Percentiles rank a stretch among this genome's conserved stretches.
These are phyloP conservation scores for Huntiella abstrusa DNA, from an alignment of 2,329 filamentous ascomycete genomes.

Conservation along the genomic window DNA sequence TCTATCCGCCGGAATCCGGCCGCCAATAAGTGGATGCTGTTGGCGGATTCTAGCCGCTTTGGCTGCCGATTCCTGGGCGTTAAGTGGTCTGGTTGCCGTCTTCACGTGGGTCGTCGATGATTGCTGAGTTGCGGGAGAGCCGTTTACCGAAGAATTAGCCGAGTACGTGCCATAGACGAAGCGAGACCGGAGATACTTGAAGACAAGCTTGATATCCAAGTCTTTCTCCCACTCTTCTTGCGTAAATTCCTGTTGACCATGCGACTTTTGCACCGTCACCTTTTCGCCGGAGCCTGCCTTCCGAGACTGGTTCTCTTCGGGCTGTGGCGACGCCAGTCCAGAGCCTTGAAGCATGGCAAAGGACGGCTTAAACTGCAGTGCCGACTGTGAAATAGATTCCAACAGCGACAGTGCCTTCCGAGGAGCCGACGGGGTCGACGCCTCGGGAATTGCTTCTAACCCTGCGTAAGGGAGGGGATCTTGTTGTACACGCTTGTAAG, in stretches of 20 bases:
- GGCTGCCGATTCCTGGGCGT: conserved; percentile 46
- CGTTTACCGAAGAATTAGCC: conserved; percentile 18
- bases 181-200: conserved; percentile 63
- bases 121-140: conserved; percentile 26
- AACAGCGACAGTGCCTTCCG: conserved; percentile 13
- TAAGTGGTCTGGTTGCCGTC: conserved; percentile 19
- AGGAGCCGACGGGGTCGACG: conserved; percentile 12
- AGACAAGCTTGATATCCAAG: conserved; percentile 78
- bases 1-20: conserved; percentile 33
- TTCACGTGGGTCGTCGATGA: conserved; percentile 14
- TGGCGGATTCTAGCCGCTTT: conserved; percentile 71
- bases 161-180: conserved; percentile 35
- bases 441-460: conserved; percentile 45
- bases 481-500: conserved; percentile 49
- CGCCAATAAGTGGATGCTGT: conserved; percentile 69
- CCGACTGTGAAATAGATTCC: conserved; percentile 7
- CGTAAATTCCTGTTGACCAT: conserved; percentile 22
- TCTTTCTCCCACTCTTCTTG: conserved; percentile 88
- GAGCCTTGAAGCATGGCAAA: conserved; percentile 13
- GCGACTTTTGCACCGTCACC: neutral
- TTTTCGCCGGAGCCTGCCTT: neutral
- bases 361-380: conserved; percentile 9
- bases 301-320: neutral
- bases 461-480: conserved; percentile 59
- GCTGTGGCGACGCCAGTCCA: conserved; percentile 14